Conservation (phyloP, 2,329 filamentous ascomycete species). For the Arthrinium phaeospermum region DNA sequence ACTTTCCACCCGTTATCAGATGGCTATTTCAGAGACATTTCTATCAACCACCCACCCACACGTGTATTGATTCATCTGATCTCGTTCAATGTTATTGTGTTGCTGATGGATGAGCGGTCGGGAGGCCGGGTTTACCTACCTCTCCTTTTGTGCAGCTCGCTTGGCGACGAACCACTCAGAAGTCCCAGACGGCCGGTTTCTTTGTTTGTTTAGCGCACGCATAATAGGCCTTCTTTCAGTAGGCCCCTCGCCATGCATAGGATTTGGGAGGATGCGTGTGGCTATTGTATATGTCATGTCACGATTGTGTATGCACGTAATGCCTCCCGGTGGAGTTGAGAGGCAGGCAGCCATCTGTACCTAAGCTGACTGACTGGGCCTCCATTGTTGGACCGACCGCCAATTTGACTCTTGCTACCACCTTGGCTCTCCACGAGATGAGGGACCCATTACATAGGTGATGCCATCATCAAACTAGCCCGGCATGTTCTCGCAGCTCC, state of each 20-base stretch:
- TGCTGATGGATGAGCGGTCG: constrained; percentile 15
- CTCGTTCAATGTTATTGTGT: constrained; percentile 14
- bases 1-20: background rate
- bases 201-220: constrained; percentile 20
- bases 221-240: background rate
- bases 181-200: constrained; percentile 4
- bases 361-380: background rate
- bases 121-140: constrained; percentile 13
- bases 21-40: background rate
- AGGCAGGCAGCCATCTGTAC: constrained; percentile 12
- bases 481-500: constrained; percentile 5
- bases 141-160: background rate
- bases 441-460: constrained; percentile 15
- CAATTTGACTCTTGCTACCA: constrained; percentile 5
- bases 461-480: constrained; percentile 17
- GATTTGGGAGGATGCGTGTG: constrained; percentile 9
- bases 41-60: background rate
- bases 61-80: constrained; percentile 1
- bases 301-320: constrained; percentile 20
- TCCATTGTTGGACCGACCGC: constrained; percentile 15
- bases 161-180: constrained; percentile 18
- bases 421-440: constrained; percentile 13
- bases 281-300: constrained; percentile 19
- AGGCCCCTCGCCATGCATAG: background rate
- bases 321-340: constrained; percentile 11